A percentile compares a stretch with the other conserved stretches of the same genome.
Conservation (phyloP, 495 filamentous ascomycete genomes). For the Achaetomiella virescens region DNA sequence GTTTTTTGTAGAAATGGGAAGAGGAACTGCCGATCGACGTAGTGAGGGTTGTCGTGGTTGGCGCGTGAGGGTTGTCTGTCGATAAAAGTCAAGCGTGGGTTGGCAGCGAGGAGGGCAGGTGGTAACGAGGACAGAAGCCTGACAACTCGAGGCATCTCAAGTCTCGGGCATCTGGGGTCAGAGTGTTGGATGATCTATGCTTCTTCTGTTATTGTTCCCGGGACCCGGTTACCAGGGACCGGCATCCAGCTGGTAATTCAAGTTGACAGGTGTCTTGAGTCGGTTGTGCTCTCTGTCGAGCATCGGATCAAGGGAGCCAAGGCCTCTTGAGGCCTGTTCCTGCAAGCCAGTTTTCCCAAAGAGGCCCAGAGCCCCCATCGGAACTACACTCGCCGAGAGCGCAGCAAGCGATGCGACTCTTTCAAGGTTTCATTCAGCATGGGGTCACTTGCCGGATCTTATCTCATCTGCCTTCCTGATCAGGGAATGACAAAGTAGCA, state of each 20-base stretch:
- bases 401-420: background rate
- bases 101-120: constrained; percentile 16
- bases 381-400: background rate
- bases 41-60: background rate
- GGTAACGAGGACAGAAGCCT: constrained; percentile 10
- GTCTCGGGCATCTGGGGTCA: no score
- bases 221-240: no score
- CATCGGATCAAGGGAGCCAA: background rate
- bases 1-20: background rate
- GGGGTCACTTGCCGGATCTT: constrained; percentile 15
- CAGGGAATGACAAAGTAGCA: constrained; percentile 11
- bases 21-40: constrained; percentile 7
- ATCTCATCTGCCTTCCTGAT: constrained; percentile 23
- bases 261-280: no score
- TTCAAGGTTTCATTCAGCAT: constrained; percentile 4
- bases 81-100: no score
- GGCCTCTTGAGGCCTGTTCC: background rate
- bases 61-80: background rate
- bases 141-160: background rate
- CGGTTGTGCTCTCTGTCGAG: no score
- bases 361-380: no score
- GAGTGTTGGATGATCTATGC: no score
- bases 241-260: no score
- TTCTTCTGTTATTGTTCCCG: no score
- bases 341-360: background rate